phyloP scores from a whole-genome alignment of 345 rosid species.

The Citrus hindsii region DNA sequence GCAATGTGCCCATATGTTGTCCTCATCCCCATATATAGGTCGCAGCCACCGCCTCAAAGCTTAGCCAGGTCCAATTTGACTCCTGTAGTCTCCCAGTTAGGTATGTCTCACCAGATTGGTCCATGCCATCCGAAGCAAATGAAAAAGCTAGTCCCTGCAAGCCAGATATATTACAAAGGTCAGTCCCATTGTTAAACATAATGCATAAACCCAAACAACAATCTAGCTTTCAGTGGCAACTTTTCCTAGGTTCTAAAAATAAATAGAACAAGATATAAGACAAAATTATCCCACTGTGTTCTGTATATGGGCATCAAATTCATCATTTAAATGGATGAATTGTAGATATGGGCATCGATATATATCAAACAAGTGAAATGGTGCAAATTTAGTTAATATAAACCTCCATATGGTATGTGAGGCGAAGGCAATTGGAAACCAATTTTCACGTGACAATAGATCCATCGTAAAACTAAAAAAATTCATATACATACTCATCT shows the following conservation, averaged over 20 bases:
- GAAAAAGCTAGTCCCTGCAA: slow-evolving; percentile 29
- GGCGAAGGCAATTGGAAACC: neutral
- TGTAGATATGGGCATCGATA: neutral
- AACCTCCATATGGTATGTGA: neutral
- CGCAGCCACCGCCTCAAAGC: slow-evolving; percentile 95
- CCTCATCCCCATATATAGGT: slow-evolving; percentile 55
- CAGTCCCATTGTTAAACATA: neutral
- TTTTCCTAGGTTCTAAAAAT: neutral
- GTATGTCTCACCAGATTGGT: neutral
- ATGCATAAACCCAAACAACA: neutral
- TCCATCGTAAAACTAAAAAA: neutral
- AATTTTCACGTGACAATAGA: neutral
- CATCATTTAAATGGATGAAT: neutral
- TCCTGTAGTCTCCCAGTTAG: neutral
- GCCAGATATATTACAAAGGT: slow-evolving; percentile 5
- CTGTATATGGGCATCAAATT: no score
- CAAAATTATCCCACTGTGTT: no score
- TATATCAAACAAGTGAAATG: neutral
- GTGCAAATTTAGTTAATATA: neutral
- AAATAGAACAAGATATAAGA: neutral
- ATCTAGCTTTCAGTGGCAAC: neutral
- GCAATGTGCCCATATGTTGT: slow-evolving; percentile 56
- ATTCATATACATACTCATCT: neutral
- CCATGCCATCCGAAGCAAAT: neutral
- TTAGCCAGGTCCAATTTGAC: slow-evolving; percentile 61